A percentile compares a stretch with the other conserved stretches of the same genome.
Evolutionary conservation across 768 basidiomycete genomes (phyloP).

Genomic region (Suillus brevipes): DNA sequence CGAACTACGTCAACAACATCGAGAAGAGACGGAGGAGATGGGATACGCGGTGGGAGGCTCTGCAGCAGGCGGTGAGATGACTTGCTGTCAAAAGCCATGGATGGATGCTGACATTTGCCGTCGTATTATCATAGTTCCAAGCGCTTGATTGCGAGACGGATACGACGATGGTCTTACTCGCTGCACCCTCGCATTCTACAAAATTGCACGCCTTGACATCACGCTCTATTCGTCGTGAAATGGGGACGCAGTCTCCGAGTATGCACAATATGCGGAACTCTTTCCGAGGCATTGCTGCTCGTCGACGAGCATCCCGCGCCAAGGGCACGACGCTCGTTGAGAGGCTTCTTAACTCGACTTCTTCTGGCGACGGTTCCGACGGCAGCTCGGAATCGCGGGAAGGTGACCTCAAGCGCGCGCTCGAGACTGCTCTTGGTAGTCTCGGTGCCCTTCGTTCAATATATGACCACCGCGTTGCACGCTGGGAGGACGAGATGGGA

Average conservation of each 20-base stretch:
- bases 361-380: conserved; percentile 57
- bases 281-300: conserved; percentile 60
- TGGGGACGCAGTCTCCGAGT: conserved; percentile 46
- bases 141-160: conserved; percentile 79
- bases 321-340: conserved; percentile 48
- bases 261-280: conserved; percentile 53
- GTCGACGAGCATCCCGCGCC: conserved; percentile 49
- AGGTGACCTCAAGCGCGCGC: conserved; percentile 64
- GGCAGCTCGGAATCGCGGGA: conserved; percentile 53
- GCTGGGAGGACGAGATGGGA: conserved; percentile 72
- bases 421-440: conserved; percentile 69
- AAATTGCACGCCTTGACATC: conserved; percentile 66
- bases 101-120: conserved; percentile 7
- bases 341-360: conserved; percentile 40
- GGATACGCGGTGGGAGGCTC: conserved; percentile 74
- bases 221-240: conserved; percentile 64
- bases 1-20: conserved; percentile 61
- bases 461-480: conserved; percentile 65
- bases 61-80: conserved; percentile 64
- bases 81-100: not conserved
- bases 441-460: conserved; percentile 61
- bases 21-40: conserved; percentile 71
- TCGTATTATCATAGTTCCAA: conserved; percentile 57
- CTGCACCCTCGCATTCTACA: conserved; percentile 71
- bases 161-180: conserved; percentile 71